phyloP scores from a whole-genome alignment of 805 yeast genomes.

The Wickerhamomyces mucosus region DNA sequence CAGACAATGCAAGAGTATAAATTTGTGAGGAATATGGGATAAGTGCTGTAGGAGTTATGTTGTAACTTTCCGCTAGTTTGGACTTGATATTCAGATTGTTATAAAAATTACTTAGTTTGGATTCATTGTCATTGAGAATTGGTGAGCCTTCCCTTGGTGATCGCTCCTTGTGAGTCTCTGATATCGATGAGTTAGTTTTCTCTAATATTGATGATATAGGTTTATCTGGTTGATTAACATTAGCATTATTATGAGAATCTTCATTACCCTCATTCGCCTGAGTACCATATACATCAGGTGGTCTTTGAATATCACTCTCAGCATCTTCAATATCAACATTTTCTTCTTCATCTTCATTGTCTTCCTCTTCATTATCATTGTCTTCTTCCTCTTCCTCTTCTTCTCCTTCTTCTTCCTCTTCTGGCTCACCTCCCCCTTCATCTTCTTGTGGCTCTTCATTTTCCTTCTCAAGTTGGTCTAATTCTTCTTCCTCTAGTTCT shows the following conservation, averaged over 20 bases:
- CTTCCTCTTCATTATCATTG: conserved; percentile 8
- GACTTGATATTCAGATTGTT: conserved; percentile 34
- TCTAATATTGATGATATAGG: too few relatives aligned
- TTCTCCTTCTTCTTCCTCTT: conserved; percentile 20
- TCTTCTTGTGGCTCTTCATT: conserved; percentile 20
- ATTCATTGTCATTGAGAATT: conserved; percentile 7
- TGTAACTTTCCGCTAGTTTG: conserved; percentile 44
- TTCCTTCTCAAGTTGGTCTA: conserved; percentile 21
- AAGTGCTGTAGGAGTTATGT: conserved; percentile 78
- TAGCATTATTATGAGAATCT: too few relatives aligned
- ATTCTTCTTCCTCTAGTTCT: conserved; percentile 16
- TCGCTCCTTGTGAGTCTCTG: too few relatives aligned
- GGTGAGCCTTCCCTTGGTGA: too few relatives aligned
- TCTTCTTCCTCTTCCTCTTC: conserved; percentile 16
- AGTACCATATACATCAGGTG: too few relatives aligned
- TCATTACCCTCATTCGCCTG: too few relatives aligned
- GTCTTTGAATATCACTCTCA: too few relatives aligned
- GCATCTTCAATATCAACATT: background rate
- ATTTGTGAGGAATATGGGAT: conserved; percentile 75
- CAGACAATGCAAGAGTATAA: conserved; percentile 66
- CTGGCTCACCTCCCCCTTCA: conserved; percentile 21
- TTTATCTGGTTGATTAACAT: too few relatives aligned
- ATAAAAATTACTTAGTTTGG: conserved; percentile 16
- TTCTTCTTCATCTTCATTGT: conserved; percentile 2
- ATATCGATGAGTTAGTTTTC: too few relatives aligned